These are phyloP conservation scores for Cryphonectria carpinicola DNA, from an alignment of 2,329 filamentous ascomycete genomes.

Conservation along the genomic window DNA sequence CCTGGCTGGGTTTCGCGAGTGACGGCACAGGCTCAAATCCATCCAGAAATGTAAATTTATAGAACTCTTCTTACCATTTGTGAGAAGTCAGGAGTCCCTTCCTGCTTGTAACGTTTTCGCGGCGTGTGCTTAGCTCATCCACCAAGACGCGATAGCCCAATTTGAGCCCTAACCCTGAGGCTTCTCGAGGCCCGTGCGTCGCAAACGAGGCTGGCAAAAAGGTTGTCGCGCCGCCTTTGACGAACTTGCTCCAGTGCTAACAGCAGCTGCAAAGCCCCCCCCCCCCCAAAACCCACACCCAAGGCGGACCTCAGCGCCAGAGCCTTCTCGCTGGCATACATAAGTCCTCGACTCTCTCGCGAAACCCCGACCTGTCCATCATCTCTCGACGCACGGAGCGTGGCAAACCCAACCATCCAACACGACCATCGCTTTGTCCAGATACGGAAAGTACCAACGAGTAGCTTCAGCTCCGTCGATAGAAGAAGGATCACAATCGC, in stretches of 20 bases:
- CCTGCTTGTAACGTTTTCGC: background rate
- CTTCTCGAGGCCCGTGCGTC: background rate
- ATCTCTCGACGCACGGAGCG: background rate
- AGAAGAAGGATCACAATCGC: slow-evolving; percentile 11
- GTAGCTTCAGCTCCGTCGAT: slow-evolving; percentile 11
- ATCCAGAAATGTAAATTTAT: background rate
- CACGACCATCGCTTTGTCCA: slow-evolving; percentile 11
- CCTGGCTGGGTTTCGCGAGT: background rate
- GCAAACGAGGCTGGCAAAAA: slow-evolving; percentile 21
- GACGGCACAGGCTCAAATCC: background rate
- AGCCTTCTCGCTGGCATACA: slow-evolving; percentile 5
- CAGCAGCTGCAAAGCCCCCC: slow-evolving; percentile 23
- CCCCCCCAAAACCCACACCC: slow-evolving; percentile 7
- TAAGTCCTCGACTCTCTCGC: background rate
- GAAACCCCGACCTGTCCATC: background rate
- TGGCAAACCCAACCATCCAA: background rate
- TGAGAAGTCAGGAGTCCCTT: background rate
- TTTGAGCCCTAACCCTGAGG: background rate
- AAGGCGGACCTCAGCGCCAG: slow-evolving; percentile 16
- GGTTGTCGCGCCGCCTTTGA: slow-evolving; percentile 6
- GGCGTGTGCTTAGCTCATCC: background rate
- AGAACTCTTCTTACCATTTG: background rate
- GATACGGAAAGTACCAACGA: slow-evolving; percentile 3
- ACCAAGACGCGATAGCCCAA: background rate
- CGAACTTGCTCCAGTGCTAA: slow-evolving; percentile 22